Evolutionary conservation across 768 basidiomycete genomes (phyloP), one percentile per base, ranked within the genome.

Genomic region (Naematelia encephala): DNA sequence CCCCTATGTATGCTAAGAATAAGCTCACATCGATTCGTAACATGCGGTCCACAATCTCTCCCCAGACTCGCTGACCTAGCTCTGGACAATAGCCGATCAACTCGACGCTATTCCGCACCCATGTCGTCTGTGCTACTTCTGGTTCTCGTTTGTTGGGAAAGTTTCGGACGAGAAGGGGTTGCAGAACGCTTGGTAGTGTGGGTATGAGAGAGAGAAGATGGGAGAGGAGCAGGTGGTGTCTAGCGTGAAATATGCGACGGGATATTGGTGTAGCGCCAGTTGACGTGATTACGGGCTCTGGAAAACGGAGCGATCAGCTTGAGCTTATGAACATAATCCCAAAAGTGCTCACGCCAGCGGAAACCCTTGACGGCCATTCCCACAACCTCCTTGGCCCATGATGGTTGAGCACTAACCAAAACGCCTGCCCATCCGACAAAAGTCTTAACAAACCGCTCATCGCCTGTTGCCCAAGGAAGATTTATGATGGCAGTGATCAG

Each of bases 91-190:
- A 98, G 30, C 85, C 83, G 0, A 87, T 86, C 34, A 97, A 79
- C 29, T 84, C 84, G 4, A 98, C 82, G 14, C 91, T 76, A 74
- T 99, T 99, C 46, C 90, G 85, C 64, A 97, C 89, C 71, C 91
- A 99, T 0, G 91, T 90, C 2, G 87, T 83, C 66, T 97, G 92
- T 0, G 85, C 80, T 1, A 84, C 78, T 67, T 87, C 86, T 43
- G 82, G 84, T 72, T 94, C 91, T 27, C 93, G 84, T 75, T 98
- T 97, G 74, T 96, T 90, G 5, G 96, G 96, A 71, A 97, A 98
- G 72, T 87, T 81, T 50, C 85, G 85, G 54, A 87, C 81, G 16
- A 99, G 84, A 22, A 93, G 82, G 1, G 92, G 90, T 57, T 88
- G 86, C 2, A 99, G 81, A 1, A 91, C 87, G 1, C 88, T 86